These are phyloP conservation scores for Aspergillus puulaauensis DNA, from an alignment of 2,329 filamentous ascomycete genomes.

Conservation along the genomic window DNA sequence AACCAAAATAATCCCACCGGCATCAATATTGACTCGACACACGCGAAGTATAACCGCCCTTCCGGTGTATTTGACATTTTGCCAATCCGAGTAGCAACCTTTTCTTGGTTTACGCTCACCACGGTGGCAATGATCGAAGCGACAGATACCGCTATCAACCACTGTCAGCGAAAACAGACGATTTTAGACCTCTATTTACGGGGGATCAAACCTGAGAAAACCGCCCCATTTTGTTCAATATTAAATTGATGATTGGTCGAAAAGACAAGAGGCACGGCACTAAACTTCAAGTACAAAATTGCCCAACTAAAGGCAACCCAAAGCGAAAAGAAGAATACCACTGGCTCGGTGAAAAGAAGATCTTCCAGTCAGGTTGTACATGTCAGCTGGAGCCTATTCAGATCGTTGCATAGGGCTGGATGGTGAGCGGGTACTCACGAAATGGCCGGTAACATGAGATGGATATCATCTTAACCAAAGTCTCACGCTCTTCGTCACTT, in stretches of 20 bases:
- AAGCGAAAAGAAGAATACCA: slow-evolving; percentile 72
- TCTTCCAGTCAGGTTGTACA: slow-evolving; percentile 25
- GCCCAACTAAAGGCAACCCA: slow-evolving; percentile 93
- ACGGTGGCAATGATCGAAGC: slow-evolving; percentile 66
- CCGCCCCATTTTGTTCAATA: slow-evolving; percentile 64
- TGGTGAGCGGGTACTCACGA: slow-evolving; percentile 39
- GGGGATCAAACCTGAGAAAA: slow-evolving; percentile 59
- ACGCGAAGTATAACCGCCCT: slow-evolving; percentile 78
- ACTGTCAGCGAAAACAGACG: not conserved
- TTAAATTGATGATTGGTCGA: slow-evolving; percentile 65
- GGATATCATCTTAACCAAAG: slow-evolving; percentile 66
- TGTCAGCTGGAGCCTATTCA: slow-evolving; percentile 1
- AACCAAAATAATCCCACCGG: slow-evolving; percentile 82
- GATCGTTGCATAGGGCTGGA: not conserved
- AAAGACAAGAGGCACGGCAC: slow-evolving; percentile 78
- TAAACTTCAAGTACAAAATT: slow-evolving; percentile 83
- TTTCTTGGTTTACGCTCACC: slow-evolving; percentile 71
- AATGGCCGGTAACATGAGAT: slow-evolving; percentile 78
- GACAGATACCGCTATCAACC: slow-evolving; percentile 60
- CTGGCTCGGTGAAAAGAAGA: slow-evolving; percentile 62
- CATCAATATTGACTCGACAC: slow-evolving; percentile 70
- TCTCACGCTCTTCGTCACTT: slow-evolving; percentile 72
- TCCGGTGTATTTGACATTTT: slow-evolving; percentile 61
- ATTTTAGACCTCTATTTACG: not conserved
- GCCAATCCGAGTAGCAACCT: slow-evolving; percentile 57